These are phyloP conservation scores for Spergularia azorica DNA, from an alignment of 179 eudicot genomes.

Conservation along the genomic window DNA sequence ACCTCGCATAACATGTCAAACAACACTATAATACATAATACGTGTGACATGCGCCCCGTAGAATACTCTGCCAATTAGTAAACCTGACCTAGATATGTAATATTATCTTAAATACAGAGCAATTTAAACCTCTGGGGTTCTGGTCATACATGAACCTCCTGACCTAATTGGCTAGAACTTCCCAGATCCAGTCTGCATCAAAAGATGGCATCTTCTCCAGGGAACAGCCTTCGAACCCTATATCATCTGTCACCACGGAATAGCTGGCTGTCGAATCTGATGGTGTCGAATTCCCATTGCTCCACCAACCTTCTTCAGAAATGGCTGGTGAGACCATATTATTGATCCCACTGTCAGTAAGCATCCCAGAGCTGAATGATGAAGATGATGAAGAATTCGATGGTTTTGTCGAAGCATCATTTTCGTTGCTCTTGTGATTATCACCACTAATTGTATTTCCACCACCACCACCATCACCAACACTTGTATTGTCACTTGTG, in stretches of 20 bases:
- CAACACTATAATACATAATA: background rate
- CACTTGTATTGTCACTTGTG: background rate
- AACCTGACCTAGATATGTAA: constrained; percentile 12
- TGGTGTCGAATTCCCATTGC: constrained; percentile 37
- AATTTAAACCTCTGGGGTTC: background rate
- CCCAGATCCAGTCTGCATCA: constrained; percentile 88
- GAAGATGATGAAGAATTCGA: constrained; percentile 32
- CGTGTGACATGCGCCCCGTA: background rate
- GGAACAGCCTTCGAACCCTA: constrained; percentile 50
- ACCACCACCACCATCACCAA: background rate
- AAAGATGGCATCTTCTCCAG: constrained; percentile 71
- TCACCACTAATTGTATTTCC: background rate
- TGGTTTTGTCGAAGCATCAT: constrained; percentile 26
- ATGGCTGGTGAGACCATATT: constrained; percentile 39
- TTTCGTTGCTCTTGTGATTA: constrained; percentile 18
- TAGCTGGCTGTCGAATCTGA: constrained; percentile 41
- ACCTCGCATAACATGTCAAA: constrained; percentile 9
- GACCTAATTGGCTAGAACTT: constrained; percentile 66
- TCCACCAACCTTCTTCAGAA: constrained; percentile 59
- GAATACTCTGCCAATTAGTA: background rate
- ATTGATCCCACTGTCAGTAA: constrained; percentile 36
- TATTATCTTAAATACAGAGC: constrained; percentile 16
- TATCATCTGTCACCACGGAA: constrained; percentile 28
- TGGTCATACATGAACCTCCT: background rate
- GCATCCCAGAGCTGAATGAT: constrained; percentile 33